Base-by-base conservation (phyloP, 2,329 filamentous ascomycete species). In the Diaporthe amygdali region DNA sequence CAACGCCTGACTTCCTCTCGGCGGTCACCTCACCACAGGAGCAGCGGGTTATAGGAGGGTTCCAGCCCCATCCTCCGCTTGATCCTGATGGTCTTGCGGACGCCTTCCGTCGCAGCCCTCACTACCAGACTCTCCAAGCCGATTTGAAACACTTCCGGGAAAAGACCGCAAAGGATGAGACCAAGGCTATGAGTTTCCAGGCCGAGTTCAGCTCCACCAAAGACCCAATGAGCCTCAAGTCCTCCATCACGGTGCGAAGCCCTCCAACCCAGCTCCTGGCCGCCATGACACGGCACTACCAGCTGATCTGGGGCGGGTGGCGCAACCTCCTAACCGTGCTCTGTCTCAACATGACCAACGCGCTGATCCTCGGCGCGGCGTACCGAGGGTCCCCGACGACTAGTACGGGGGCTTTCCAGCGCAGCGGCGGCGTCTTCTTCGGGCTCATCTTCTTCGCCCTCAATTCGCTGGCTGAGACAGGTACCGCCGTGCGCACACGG, bases 341-440 rank as follows among this genome's bases (percentile, higher is more conserved):
- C 34, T 37, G 34, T 7, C 54, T 59, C 2, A 59, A 59, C 34
- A 12, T 20, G 2, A 59, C 14, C 54, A 59, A 59, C 22, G 54
- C 54, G 7, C 54, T 59, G 14, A 14, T 59, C n/a, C 54, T 59
- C 5, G 54, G 54, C 6, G 34, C 54, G 5, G 54, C 54, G 5
- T 59, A 59, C 34, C 54, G 54, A 34, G 54, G 54, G 0, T 6
- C 54, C 7, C 34, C 54, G 1, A 59, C 54, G 0, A n/a, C 6
- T 22, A 59, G 39, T 34, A 59, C 54, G 54, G 54, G 34, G 7
- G 54, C 54, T 0, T 59, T 59, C 54, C 54, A 59, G 34, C 54
- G 54, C 54, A 59, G 34, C 54, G 54, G 54, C 37, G 54, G 54
- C 34, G 54, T 59, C 22, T 59, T 59, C 54, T 59, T 59, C 37